Base-by-base conservation (phyloP, 495 filamentous ascomycete species). In the Parathielavia hyrcaniae region DNA sequence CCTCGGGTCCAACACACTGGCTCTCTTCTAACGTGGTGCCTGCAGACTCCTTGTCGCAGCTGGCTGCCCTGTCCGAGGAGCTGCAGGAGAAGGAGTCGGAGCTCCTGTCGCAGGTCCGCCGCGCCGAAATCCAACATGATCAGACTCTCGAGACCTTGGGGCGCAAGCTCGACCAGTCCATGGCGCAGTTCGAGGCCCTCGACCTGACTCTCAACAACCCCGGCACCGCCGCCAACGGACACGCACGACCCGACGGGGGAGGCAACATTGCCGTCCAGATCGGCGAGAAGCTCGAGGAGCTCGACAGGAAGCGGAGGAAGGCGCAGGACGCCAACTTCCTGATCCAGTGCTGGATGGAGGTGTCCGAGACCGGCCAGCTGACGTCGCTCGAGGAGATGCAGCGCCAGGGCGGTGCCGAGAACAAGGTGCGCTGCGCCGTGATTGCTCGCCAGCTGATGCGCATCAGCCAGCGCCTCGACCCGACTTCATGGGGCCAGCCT, bases 331-430 rank as follows among this genome's bases (percentile, higher is more conserved):
- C 92, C 35, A 90, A 87, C 66, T 97, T 97, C 70, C 73, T 99
- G 56, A 89, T 97, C 57, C 86, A 93, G 66, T 97, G 95, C 73
- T 97, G 95, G 91, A 81, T 87, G 40, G 90, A 96, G 57, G 90
- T 97, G 52, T 89, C 83, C 67, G 90, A 95, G 64, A 83, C 83
- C 5, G 91, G 90, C 5, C 83, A 90, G 64, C 79, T 96, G 32
- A 83, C 86, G 2, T 80, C 85, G 14, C 71, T 97, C 47, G 88
- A 96, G 70, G 89, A 91, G 56, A 82, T 95, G 55, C 78, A 89
- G 65, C 75, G 85, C 61, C 83, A 86, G 53, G 88, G 89, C 12
- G 85, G 86, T 40, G 85, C 84, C 3, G 90, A 95, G 65, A 89
- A 88, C 58, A 95, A 91, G 72, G 84, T 96, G 11, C 82, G 89